phyloP scores from a whole-genome alignment of 768 basidiomycete genomes.

The Phlebiopsis gigantea region DNA sequence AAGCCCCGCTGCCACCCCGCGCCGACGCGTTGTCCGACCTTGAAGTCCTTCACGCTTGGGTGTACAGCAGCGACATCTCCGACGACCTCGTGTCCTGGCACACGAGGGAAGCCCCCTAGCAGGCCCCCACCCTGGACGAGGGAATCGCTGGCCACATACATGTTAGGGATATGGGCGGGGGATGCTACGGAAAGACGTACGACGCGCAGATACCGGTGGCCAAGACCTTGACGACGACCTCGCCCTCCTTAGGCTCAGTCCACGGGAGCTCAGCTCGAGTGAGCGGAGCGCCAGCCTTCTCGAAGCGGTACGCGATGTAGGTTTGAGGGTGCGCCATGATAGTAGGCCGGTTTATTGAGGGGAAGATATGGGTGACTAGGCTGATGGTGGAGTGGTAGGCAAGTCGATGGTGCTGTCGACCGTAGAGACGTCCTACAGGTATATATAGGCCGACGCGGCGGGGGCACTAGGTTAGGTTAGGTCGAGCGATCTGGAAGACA shows the following conservation, averaged over 20 bases:
- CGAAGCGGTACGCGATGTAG: neutral
- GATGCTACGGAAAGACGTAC: slow-evolving; percentile 3
- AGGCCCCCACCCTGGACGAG: slow-evolving; percentile 5
- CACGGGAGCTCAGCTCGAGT: neutral
- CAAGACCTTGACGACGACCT: slow-evolving; percentile 23
- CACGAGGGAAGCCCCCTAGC: slow-evolving; percentile 12
- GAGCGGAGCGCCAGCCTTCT: neutral
- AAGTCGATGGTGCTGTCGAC: no score
- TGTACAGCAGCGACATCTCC: slow-evolving; percentile 22
- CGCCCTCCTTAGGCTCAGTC: neutral
- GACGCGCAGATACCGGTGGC: slow-evolving; percentile 24
- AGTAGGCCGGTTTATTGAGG: no score
- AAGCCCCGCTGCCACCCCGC: slow-evolving; percentile 26
- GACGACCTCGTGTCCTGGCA: slow-evolving; percentile 27
- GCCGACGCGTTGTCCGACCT: slow-evolving; percentile 27
- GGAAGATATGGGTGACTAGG: no score
- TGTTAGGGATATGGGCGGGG: neutral
- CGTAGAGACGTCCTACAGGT: no score
- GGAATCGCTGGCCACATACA: neutral
- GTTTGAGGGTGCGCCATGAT: neutral
- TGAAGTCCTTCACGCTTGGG: slow-evolving; percentile 18
- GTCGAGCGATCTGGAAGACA: no score
- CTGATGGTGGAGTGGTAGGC: no score
- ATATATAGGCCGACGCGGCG: no score
- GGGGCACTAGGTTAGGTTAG: no score